Evolutionary conservation across 139 green algal species (phyloP).

Genomic region (Coelastrella sp.): DNA sequence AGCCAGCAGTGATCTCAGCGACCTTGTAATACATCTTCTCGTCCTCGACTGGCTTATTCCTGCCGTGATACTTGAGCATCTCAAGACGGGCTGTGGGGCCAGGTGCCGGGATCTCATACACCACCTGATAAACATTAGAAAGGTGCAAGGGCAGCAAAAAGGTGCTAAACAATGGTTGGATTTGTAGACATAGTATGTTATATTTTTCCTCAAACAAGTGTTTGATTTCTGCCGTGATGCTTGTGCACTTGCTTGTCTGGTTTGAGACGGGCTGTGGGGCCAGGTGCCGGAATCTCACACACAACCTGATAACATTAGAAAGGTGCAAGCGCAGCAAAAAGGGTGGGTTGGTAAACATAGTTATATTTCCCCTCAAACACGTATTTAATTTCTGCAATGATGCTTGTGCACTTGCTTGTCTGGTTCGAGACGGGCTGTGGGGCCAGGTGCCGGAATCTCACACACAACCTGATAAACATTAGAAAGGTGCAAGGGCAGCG

Average conservation of each 20-base stretch:
- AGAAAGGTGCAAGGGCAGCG: not conserved
- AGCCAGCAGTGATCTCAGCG: conserved; percentile 54
- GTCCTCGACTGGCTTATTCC: conserved; percentile 60
- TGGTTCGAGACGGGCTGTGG: conserved; percentile 55
- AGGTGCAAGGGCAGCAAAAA: not conserved
- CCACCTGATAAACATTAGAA: conserved; percentile 18
- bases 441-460: conserved; percentile 66
- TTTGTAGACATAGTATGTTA: not conserved
- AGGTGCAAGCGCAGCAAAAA: not conserved
- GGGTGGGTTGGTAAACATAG: too few species aligned
- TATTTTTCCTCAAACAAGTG: conserved; percentile 17
- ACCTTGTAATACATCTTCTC: conserved; percentile 54
- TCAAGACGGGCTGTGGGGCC: conserved; percentile 60
- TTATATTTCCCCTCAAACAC: too few species aligned
- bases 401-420: conserved; percentile 60
- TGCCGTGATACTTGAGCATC: conserved; percentile 70
- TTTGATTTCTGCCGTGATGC: conserved; percentile 68
- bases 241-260: conserved; percentile 53
- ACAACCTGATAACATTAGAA: conserved; percentile 41
- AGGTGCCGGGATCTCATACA: conserved; percentile 69
- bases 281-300: conserved; percentile 67
- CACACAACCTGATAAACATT: conserved; percentile 49
- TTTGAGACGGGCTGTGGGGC: conserved; percentile 58
- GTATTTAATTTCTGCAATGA: conserved; percentile 55
- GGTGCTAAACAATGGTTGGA: not conserved